Base-by-base conservation (phyloP, 805 yeast genomes). In the Yarrowia deformans region DNA sequence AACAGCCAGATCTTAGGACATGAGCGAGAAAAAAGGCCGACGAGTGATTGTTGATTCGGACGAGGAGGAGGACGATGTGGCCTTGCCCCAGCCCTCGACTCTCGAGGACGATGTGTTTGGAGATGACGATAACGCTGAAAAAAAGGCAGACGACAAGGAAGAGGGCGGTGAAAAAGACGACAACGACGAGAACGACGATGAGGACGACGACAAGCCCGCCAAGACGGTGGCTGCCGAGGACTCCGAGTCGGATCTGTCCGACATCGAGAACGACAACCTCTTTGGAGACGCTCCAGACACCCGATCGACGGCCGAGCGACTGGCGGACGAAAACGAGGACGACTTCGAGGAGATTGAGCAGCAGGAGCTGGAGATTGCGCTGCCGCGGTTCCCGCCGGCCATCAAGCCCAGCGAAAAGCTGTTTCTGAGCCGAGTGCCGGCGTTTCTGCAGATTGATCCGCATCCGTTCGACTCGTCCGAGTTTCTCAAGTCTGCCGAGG, bases 401-500 rank as follows among this genome's bases (percentile, higher is more conserved):
- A 77, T 75, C 40, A 54, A 42, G 12, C 71, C 72, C 2, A 46
- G 71, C 1, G 71, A 84, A 75, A 75, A 79, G 70, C 72, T 83
- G 73, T 75, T 82, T 76, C 79, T 80, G 71, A 85, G 90, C 64
- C 89, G 90, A 71, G 80, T 93, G 70, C 99, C 99, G 1, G 88
- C 91, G 23, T 94, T 91, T 74, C 79, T 95, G 70, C 87, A 86
- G 68, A 87, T 93, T 42, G 96, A 93, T 71, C 90, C 97, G 1
- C 85, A 86, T 71, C 97, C 97, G 46, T 95, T 94, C 78, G 96
- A 93, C 72, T 91, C 95, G 79, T 87, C 82, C 49, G 79, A 78
- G 32, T 89, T 89, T 75, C 82, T 88, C 70, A 87, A 85, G 70
- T 81, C 79, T 75, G 81, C 76, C 73, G 81, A 76, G 75, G 73